These are phyloP conservation scores for Kwoniella sp. DNA, from an alignment of 768 basidiomycete genomes.

Conservation along the genomic window DNA sequence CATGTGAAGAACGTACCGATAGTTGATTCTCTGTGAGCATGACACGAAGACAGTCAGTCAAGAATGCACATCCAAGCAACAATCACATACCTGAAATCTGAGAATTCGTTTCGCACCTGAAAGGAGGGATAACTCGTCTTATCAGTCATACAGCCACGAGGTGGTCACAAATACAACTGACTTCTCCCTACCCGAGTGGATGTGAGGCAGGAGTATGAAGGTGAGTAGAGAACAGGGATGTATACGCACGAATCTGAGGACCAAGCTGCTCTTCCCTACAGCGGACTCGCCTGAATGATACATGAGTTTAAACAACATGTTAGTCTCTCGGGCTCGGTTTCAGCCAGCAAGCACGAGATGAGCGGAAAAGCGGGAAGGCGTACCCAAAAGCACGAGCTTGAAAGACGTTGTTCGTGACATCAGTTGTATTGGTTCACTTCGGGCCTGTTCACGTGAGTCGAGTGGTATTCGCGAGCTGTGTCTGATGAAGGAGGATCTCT, in stretches of 20 bases:
- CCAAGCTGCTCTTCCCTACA: slow-evolving; percentile 90
- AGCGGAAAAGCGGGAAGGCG: too few relatives aligned
- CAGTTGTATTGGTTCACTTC: slow-evolving; percentile 38
- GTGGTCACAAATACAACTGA: neutral
- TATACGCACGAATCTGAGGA: slow-evolving; percentile 82
- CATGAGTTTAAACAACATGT: too few relatives aligned
- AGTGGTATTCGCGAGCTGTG: neutral
- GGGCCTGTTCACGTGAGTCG: neutral
- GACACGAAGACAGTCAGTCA: neutral
- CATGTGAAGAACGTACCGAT: slow-evolving; percentile 35
- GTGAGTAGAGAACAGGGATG: neutral
- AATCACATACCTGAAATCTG: slow-evolving; percentile 54
- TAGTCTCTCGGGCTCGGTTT: too few relatives aligned
- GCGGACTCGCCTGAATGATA: slow-evolving; percentile 79
- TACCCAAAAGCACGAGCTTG: slow-evolving; percentile 94
- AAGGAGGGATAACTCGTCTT: too few relatives aligned
- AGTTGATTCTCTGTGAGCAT: slow-evolving; percentile 48
- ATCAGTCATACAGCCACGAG: slow-evolving; percentile 4
- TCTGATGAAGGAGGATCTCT: too few relatives aligned
- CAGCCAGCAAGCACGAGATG: neutral
- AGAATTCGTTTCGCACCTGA: slow-evolving; percentile 57
- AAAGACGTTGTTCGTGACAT: slow-evolving; percentile 72
- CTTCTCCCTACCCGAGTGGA: too few relatives aligned
- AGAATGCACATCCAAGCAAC: neutral
- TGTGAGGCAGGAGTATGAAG: too few relatives aligned